Evolutionary conservation across 352 stramenopile species (phyloP).

Genomic region (Globisporangium orthogonon): DNA sequence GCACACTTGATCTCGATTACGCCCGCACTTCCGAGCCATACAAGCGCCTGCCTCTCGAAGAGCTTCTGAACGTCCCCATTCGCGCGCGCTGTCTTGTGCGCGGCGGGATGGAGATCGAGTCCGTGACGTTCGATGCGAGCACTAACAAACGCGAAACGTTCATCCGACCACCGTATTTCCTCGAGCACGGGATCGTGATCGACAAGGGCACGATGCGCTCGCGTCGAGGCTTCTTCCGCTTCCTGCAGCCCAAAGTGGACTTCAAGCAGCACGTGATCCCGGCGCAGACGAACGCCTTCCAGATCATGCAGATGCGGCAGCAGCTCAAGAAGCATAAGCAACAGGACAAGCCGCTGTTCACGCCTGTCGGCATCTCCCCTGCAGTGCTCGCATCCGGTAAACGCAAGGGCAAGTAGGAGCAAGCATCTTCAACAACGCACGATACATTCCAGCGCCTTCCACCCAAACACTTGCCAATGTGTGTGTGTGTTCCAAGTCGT

Average conservation of each 20-base stretch:
- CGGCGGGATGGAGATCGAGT: slow-evolving; percentile 16
- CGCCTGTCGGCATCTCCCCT: background rate
- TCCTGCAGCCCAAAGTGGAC: slow-evolving; percentile 23
- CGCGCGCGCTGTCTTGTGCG: slow-evolving; percentile 36
- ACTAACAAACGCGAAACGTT: slow-evolving; percentile 23
- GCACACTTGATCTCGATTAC: background rate
- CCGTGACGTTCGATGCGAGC: slow-evolving; percentile 5
- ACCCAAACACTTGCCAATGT: background rate
- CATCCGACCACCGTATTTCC: slow-evolving; percentile 27
- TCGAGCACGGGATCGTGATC: slow-evolving; percentile 40
- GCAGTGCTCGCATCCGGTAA: background rate
- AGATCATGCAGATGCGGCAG: slow-evolving; percentile 6
- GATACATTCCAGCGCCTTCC: background rate
- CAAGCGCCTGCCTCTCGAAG: slow-evolving; percentile 34
- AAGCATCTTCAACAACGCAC: background rate
- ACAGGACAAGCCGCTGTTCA: background rate
- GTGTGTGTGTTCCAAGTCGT: background rate
- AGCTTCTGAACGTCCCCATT: slow-evolving; percentile 40
- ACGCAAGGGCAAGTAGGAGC: background rate
- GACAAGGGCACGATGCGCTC: slow-evolving; percentile 36
- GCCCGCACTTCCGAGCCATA: slow-evolving; percentile 20
- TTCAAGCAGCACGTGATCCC: slow-evolving; percentile 14
- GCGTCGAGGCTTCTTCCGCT: slow-evolving; percentile 31
- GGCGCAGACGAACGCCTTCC: slow-evolving; percentile 6
- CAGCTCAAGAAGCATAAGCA: slow-evolving; percentile 5